Evolutionary conservation across 176 grass and related monocot genomes (phyloP), one percentile per base, ranked within the genome.

Genomic region (Chrysopogon serrulatus): DNA sequence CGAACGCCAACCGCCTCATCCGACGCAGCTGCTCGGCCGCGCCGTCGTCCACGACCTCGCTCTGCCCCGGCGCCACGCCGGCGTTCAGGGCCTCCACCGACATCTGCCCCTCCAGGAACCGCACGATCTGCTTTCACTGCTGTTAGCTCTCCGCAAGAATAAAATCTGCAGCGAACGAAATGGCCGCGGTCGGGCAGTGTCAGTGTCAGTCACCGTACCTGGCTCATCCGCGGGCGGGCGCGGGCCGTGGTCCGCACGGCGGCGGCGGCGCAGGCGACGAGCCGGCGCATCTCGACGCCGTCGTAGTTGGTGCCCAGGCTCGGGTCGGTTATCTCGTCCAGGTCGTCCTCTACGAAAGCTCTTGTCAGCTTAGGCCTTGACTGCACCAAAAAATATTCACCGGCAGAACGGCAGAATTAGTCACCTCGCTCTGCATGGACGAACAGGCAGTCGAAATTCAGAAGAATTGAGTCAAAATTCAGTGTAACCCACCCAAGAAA

Each of bases 81-180:
- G 47, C 91, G 79, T 95, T 90, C 64, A 98, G 77, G 71, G 84
- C 87, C 33, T 94, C 93, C 4, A 83, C 17, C 10, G 93, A 90
- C 68, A 98, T 82, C 66, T 98, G 93, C 66, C 96, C 93, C 89
- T 98, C 91, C 56, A 98, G 73, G 65, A 81, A 95, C 41, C 85
- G 85, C 40, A 90, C 91, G 43, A 98, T 88, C 96, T 98, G 85
- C 1, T 0, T 51, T 17, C 41, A 27, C 56, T 60, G 5, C 0
- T 17, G 57, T 84, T 43, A 88, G 53, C 31, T 37, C 23, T 2
- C 23, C 1, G 18, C 5, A 17, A 43, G n/a, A n/a, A n/a, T n/a
- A 16, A 44, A 59, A 21, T 2, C 21, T 40, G 40, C 15, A 13
- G 19, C 9, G 8, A 34, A 11, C 8, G 10, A 37, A 8, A 64